A percentile compares a stretch with the other conserved stretches of the same genome.
These are phyloP conservation scores for Onygenales sp. DNA, from an alignment of 2,329 filamentous ascomycete genomes.

Conservation along the genomic window DNA sequence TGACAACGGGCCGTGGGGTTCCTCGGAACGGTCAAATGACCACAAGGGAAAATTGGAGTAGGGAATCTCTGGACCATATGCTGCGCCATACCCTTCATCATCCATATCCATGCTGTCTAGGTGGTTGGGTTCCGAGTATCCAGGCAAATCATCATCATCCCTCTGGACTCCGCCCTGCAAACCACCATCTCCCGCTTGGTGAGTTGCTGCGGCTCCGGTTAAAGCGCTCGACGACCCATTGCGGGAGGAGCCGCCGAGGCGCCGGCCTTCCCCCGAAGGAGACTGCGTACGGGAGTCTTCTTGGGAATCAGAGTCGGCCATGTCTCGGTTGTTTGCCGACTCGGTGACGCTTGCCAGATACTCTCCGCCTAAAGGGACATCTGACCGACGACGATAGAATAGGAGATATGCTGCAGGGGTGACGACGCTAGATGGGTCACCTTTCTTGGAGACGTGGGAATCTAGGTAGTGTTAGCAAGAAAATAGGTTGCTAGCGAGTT, in stretches of 20 bases:
- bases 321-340: conserved; percentile 46
- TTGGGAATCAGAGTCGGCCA: conserved; percentile 38
- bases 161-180: conserved; percentile 34
- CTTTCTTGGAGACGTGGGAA: conserved; percentile 56
- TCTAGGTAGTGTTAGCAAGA: conserved; percentile 43
- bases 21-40: conserved; percentile 26
- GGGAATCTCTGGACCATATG: conserved; percentile 14
- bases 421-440: conserved; percentile 54
- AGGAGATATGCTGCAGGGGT: conserved; percentile 78
- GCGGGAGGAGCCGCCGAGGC: conserved; percentile 79
- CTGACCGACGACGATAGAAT: conserved; percentile 85
- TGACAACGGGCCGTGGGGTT: conserved; percentile 20
- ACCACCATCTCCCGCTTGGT: conserved; percentile 55
- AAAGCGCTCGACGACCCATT: conserved; percentile 87
- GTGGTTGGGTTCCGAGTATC: conserved; percentile 19
- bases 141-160: conserved; percentile 23
- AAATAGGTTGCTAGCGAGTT: background rate
- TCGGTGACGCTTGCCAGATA: conserved; percentile 62
- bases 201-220: conserved; percentile 67
- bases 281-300: conserved; percentile 35
- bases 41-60: conserved; percentile 22
- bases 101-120: conserved; percentile 27
- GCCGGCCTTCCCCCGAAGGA: conserved; percentile 70
- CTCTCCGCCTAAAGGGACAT: conserved; percentile 66
- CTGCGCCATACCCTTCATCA: conserved; percentile 17